phyloP scores from a whole-genome alignment of 2,329 filamentous ascomycete species.

The Pseudogymnoascus sp. region DNA sequence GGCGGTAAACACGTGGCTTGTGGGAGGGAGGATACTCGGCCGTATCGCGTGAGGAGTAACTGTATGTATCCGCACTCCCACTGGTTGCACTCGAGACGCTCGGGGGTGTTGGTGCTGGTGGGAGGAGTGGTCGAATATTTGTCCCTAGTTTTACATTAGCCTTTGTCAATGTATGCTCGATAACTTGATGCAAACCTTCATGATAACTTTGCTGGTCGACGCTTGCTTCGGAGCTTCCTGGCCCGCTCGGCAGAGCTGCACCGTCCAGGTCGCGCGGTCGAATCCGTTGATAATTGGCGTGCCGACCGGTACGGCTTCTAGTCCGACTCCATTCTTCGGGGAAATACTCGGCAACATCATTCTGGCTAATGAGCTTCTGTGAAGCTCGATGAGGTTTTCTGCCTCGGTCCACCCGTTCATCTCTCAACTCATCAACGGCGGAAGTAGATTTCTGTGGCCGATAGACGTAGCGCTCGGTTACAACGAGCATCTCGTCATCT shows the following conservation, averaged over 20 bases:
- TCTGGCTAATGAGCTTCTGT: not conserved
- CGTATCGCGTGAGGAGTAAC: not conserved
- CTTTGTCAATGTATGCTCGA: not conserved
- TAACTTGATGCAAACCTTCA: not conserved
- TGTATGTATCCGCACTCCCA: not conserved
- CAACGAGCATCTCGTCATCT: conserved; percentile 8
- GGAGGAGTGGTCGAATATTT: not conserved
- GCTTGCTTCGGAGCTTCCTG: not conserved
- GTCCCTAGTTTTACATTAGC: not conserved
- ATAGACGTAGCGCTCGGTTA: conserved; percentile 11
- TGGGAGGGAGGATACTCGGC: not conserved
- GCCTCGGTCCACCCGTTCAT: not conserved
- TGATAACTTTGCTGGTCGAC: not conserved
- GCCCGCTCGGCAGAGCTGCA: not conserved
- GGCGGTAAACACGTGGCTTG: not conserved
- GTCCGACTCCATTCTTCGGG: conserved; percentile 6
- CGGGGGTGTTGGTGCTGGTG: not conserved
- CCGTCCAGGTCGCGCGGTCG: not conserved
- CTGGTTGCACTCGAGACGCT: not conserved
- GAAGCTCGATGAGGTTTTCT: not conserved
- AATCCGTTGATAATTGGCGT: not conserved
- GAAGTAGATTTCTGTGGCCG: not conserved
- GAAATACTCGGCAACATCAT: not conserved
- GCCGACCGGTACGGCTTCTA: not conserved
- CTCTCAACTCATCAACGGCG: not conserved